Percentiles rank a stretch among this genome's conserved stretches.
These are phyloP conservation scores for Podaxis sp. DNA, from an alignment of 768 basidiomycete species.

Conservation along the genomic window DNA sequence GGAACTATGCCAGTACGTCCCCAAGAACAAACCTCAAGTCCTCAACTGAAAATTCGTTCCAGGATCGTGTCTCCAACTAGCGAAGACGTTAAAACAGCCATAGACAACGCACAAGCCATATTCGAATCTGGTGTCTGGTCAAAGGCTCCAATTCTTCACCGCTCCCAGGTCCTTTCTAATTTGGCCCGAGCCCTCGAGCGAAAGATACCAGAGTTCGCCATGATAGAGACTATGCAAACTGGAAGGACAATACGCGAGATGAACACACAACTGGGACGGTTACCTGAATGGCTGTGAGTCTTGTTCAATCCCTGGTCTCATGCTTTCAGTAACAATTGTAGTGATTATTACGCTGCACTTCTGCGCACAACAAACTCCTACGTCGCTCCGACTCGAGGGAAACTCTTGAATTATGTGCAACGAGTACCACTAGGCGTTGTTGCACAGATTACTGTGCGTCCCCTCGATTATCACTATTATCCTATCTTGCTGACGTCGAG, in stretches of 20 bases:
- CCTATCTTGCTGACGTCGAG: not conserved
- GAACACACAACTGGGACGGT: constrained; percentile 70
- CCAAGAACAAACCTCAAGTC: too few relatives aligned
- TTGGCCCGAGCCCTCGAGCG: constrained; percentile 64
- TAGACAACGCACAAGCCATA: constrained; percentile 52
- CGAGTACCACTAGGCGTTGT: constrained; percentile 86
- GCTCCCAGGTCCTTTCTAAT: constrained; percentile 63
- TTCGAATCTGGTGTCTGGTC: constrained; percentile 79
- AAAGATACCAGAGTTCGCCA: constrained; percentile 56
- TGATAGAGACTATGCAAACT: constrained; percentile 72
- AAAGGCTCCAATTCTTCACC: constrained; percentile 50
- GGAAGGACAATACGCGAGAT: constrained; percentile 84
- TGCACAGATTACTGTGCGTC: constrained; percentile 74
- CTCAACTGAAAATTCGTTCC: not conserved
- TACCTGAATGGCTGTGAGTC: constrained; percentile 85
- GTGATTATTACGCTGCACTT: constrained; percentile 77
- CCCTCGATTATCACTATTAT: not conserved
- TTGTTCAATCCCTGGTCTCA: constrained; percentile 6
- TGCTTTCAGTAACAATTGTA: constrained; percentile 25
- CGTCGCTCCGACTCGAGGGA: constrained; percentile 78
- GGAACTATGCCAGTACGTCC: constrained; percentile 52
- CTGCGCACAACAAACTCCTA: constrained; percentile 68
- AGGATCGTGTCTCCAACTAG: constrained; percentile 58
- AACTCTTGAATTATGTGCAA: constrained; percentile 75
- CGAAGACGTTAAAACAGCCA: constrained; percentile 49